Percentiles rank a stretch among this genome's conserved stretches.
Conservation (phyloP, 495 filamentous ascomycete genomes). For the Wilcoxina mikolae region DNA sequence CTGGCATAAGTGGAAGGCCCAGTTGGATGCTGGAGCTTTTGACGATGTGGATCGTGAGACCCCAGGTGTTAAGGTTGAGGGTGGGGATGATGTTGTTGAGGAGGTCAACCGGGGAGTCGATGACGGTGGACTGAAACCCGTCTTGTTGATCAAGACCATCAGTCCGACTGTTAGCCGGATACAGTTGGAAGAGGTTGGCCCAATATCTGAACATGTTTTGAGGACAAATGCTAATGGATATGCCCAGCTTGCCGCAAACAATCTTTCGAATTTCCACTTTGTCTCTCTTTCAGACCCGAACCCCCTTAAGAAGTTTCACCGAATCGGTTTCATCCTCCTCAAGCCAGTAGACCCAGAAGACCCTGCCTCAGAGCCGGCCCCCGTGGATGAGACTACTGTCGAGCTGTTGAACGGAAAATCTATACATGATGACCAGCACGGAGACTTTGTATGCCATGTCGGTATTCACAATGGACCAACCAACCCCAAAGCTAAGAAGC, state of each 20-base stretch:
- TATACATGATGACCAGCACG: slow-evolving; percentile 79
- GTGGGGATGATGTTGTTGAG: slow-evolving; percentile 82
- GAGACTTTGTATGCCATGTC: slow-evolving; percentile 94
- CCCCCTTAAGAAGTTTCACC: slow-evolving; percentile 87
- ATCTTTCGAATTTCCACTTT: slow-evolving; percentile 28
- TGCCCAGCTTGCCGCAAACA: slow-evolving; percentile 51
- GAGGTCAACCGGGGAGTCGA: slow-evolving; percentile 35
- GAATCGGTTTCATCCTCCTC: slow-evolving; percentile 87
- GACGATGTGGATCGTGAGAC: slow-evolving; percentile 83
- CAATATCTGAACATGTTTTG: slow-evolving; percentile 30
- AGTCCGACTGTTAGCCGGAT: slow-evolving; percentile 89
- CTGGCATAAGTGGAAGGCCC: slow-evolving; percentile 71
- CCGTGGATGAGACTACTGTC: slow-evolving; percentile 62
- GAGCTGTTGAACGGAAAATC: slow-evolving; percentile 92
- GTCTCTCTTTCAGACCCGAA: slow-evolving; percentile 69
- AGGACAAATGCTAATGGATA: slow-evolving; percentile 77
- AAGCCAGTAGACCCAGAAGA: slow-evolving; percentile 32
- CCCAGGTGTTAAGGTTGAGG: slow-evolving; percentile 56
- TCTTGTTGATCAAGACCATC: slow-evolving; percentile 93
- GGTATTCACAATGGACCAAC: slow-evolving; percentile 82
- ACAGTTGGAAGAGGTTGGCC: slow-evolving; percentile 55
- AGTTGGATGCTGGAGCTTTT: slow-evolving; percentile 66
- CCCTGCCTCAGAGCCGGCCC: slow-evolving; percentile 49
- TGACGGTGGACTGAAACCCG: slow-evolving; percentile 44
- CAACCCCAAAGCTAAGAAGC: slow-evolving; percentile 74